Conservation (phyloP, 164 flowering plant species). For the Taxillus chinensis region DNA sequence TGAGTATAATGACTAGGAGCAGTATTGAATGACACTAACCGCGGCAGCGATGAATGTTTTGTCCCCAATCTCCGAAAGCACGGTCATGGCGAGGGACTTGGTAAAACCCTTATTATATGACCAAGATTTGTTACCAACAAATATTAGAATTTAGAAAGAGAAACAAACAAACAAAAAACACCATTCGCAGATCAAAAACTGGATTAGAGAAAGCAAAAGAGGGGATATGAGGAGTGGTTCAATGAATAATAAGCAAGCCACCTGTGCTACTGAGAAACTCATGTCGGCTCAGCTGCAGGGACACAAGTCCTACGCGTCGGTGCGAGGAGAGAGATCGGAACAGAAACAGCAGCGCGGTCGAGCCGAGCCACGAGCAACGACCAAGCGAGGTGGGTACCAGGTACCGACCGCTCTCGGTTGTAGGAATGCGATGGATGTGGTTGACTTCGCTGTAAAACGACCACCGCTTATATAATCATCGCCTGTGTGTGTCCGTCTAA, state of each 20-base stretch:
- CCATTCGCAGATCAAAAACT: neutral
- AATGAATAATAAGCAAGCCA: neutral
- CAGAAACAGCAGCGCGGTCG: no score
- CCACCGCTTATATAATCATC: no score
- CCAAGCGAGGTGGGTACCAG: no score
- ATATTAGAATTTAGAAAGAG: constrained; percentile 6
- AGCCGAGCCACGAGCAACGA: no score
- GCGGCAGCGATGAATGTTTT: constrained; percentile 94
- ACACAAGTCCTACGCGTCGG: neutral
- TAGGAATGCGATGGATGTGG: no score
- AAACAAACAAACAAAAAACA: neutral
- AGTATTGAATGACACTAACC: constrained; percentile 25
- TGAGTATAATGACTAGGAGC: no score
- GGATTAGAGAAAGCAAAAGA: neutral
- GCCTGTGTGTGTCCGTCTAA: no score
- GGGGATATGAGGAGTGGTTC: neutral
- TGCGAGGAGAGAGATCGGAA: no score
- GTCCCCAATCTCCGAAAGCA: constrained; percentile 93
- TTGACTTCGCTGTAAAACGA: no score
- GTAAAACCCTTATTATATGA: constrained; percentile 41
- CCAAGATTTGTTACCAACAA: constrained; percentile 7
- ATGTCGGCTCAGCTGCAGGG: constrained; percentile 12
- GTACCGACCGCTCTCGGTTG: no score
- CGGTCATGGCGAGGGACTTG: constrained; percentile 87
- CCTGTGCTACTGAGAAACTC: constrained; percentile 32